A percentile compares a stretch with the other conserved stretches of the same genome.
phyloP scores from a whole-genome alignment of 495 filamentous ascomycete species.

The Peziza echinospora region DNA sequence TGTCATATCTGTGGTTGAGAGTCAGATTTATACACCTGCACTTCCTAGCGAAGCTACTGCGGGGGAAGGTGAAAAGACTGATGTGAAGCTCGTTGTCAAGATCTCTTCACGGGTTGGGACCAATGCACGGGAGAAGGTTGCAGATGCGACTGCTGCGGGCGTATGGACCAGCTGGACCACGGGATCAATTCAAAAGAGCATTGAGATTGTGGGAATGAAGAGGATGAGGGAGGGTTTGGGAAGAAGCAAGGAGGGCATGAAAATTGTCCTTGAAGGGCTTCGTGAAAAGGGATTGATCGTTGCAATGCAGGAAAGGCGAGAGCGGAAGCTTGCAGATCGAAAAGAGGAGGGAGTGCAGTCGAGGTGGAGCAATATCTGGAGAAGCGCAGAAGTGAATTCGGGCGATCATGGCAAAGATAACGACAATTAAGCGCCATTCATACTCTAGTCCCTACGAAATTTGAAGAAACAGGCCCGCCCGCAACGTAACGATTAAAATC shows the following conservation, averaged over 20 bases:
- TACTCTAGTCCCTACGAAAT: no score
- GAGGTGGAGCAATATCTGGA: not conserved
- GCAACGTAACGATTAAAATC: no score
- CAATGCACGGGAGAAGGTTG: constrained; percentile 13
- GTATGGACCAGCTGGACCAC: constrained; percentile 58
- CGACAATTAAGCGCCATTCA: no score
- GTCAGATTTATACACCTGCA: constrained; percentile 42
- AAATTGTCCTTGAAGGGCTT: constrained; percentile 69
- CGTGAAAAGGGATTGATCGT: constrained; percentile 63
- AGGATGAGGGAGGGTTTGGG: constrained; percentile 63
- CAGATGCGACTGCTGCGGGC: constrained; percentile 34
- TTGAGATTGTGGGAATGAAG: constrained; percentile 70
- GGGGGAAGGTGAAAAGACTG: constrained; percentile 36
- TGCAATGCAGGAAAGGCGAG: constrained; percentile 41
- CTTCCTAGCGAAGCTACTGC: constrained; percentile 3
- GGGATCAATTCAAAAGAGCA: constrained; percentile 60
- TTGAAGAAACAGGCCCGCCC: no score
- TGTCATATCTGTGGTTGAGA: constrained; percentile 78
- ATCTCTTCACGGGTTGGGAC: constrained; percentile 51
- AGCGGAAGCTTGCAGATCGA: not conserved
- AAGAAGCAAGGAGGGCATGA: constrained; percentile 89
- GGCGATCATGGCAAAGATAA: no score
- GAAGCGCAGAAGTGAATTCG: no score
- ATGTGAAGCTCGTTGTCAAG: constrained; percentile 63
- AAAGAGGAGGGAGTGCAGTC: not conserved